Conservation (phyloP, 2,329 filamentous ascomycete species). For the Arthrobotrys conoides region DNA sequence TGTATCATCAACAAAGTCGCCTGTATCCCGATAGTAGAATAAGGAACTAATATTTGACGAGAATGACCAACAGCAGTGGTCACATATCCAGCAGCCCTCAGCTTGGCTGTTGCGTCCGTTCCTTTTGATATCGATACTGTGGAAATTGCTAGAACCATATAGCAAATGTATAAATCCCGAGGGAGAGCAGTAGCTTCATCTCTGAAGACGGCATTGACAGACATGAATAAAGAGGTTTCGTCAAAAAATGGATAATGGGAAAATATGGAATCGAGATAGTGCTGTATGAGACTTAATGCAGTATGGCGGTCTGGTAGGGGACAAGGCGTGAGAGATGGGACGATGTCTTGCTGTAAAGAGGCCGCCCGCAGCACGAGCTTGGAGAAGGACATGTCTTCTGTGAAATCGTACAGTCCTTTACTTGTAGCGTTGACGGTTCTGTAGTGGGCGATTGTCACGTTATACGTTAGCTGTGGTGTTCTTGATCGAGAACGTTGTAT, state of each 20-base stretch:
- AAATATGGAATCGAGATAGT: constrained; percentile 88
- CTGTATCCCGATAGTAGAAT: constrained; percentile 87
- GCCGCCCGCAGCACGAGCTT: constrained; percentile 88
- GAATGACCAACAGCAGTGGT: constrained; percentile 80
- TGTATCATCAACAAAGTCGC: constrained; percentile 87
- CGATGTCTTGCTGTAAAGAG: constrained; percentile 67
- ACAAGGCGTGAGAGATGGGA: constrained; percentile 58
- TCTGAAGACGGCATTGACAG: constrained; percentile 85
- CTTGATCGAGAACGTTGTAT: background rate
- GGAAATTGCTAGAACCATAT: constrained; percentile 91
- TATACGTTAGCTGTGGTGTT: constrained; percentile 60
- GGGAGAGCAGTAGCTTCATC: constrained; percentile 74
- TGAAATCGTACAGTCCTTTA: constrained; percentile 90
- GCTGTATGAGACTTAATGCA: constrained; percentile 79
- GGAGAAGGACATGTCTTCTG: constrained; percentile 91
- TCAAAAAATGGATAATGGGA: constrained; percentile 85
- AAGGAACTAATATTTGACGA: constrained; percentile 86
- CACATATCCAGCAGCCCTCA: constrained; percentile 74
- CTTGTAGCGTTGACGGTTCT: constrained; percentile 95
- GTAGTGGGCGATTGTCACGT: constrained; percentile 43
- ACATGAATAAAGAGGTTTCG: constrained; percentile 81
- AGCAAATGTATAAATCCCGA: constrained; percentile 86
- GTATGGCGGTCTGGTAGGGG: constrained; percentile 79
- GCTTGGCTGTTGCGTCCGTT: constrained; percentile 64
- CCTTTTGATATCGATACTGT: constrained; percentile 64